A percentile compares a stretch with the other conserved stretches of the same genome.
phyloP scores from a whole-genome alignment of 768 basidiomycete species.

The Crepidotus variabilis region DNA sequence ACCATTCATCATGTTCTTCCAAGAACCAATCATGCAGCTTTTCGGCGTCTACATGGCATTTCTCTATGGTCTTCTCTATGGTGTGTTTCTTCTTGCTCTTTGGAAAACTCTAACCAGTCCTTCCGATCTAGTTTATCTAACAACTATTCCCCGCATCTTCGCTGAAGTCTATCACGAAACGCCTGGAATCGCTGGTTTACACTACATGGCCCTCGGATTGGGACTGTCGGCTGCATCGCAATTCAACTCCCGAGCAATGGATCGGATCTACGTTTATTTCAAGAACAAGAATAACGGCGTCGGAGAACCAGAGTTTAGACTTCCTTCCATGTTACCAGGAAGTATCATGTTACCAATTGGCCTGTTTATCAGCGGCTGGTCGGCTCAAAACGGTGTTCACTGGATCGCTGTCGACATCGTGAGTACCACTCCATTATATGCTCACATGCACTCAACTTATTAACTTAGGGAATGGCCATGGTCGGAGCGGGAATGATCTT shows the following conservation, averaged over 20 bases:
- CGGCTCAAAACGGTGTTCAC: constrained; percentile 48
- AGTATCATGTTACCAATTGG: constrained; percentile 62
- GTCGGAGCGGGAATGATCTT: constrained; percentile 58
- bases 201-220: constrained; percentile 72
- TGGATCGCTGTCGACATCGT: constrained; percentile 76
- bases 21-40: constrained; percentile 66
- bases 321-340: constrained; percentile 55
- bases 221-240: constrained; percentile 54
- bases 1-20: constrained; percentile 59
- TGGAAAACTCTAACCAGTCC: too few species aligned
- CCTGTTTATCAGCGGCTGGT: constrained; percentile 69
- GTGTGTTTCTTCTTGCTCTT: too few species aligned
- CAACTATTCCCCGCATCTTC: constrained; percentile 61
- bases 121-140: constrained; percentile 57
- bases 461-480: constrained; percentile 47
- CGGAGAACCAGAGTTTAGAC: constrained; percentile 45
- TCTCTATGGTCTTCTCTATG: constrained; percentile 58
- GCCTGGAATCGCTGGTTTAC: constrained; percentile 57
- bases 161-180: constrained; percentile 47
- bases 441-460: neutral
- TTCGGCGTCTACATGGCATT: constrained; percentile 69
- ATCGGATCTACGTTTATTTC: constrained; percentile 47
- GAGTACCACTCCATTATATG: constrained; percentile 15
- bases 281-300: constrained; percentile 43
- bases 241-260: constrained; percentile 52